Evolutionary conservation across 139 green algal species (phyloP).

Genomic region (Prasinococcaceae sp.): DNA sequence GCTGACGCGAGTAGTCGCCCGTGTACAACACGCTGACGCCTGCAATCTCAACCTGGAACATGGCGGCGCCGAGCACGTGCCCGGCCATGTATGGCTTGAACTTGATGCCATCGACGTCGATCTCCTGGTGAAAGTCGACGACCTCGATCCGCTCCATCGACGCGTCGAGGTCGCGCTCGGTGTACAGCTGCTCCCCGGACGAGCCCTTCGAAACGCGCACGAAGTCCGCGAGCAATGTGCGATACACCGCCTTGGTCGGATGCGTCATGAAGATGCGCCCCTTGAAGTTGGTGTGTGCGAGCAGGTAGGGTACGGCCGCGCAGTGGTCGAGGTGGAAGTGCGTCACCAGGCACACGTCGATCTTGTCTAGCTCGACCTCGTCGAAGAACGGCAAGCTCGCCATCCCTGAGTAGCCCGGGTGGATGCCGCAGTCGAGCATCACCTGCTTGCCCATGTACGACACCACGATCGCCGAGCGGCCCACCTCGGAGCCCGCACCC

Average conservation of each 20-base stretch:
- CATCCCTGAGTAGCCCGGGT: slow-evolving; percentile 71
- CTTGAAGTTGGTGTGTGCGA: slow-evolving; percentile 70
- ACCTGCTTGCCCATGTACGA: slow-evolving; percentile 62
- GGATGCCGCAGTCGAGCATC: slow-evolving; percentile 76
- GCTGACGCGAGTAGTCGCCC: slow-evolving; percentile 24
- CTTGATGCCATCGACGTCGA: slow-evolving; percentile 30
- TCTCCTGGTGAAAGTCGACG: slow-evolving; percentile 84
- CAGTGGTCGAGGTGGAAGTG: slow-evolving; percentile 98
- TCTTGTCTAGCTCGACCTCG: slow-evolving; percentile 52
- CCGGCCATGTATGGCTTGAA: slow-evolving; percentile 78
- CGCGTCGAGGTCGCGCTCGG: slow-evolving; percentile 62
- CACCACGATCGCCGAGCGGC: slow-evolving; percentile 81
- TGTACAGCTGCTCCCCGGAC: slow-evolving; percentile 60
- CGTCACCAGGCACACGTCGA: slow-evolving; percentile 88
- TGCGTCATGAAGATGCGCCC: slow-evolving; percentile 96
- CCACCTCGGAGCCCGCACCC: slow-evolving; percentile 88
- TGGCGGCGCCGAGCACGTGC: slow-evolving; percentile 93
- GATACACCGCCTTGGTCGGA: slow-evolving; percentile 89
- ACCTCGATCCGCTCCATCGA: slow-evolving; percentile 80
- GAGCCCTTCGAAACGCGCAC: slow-evolving; percentile 45
- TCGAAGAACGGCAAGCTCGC: slow-evolving; percentile 82
- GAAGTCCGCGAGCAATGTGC: slow-evolving; percentile 73
- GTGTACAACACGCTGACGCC: slow-evolving; percentile 90
- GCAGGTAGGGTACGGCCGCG: slow-evolving; percentile 82
- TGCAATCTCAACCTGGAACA: slow-evolving; percentile 94